Base-by-base conservation (phyloP, 768 basidiomycete genomes). In the Tylopilus felleus region DNA sequence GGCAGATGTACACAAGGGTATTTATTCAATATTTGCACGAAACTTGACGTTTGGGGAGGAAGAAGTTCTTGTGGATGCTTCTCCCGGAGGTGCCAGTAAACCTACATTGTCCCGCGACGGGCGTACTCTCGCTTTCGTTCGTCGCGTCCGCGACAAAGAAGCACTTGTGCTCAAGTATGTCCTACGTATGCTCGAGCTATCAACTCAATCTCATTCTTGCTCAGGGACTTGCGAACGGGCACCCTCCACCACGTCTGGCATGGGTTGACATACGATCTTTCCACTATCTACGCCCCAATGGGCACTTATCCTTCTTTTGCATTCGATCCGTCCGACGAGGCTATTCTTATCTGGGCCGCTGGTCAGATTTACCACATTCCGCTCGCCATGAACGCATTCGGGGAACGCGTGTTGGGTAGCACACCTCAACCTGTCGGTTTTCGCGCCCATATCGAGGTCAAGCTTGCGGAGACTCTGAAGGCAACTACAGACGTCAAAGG, bases 221-320 rank as follows among this genome's bases (percentile, higher is more conserved):
- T 25, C 53, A 89, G 87, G 64, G 88, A 89, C 62, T 71, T 90
- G 19, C 64, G 73, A 36, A 85, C 84, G 1, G 88, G 87, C 17
- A 84, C 84, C 3, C 71, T 86, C 36, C 80, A 78, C 59, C 69
- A 88, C 61, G 66, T 83, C 17, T 89, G 84, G 84, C 70, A 87
- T 51, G 87, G 85, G 0, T 73, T 90, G 29, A 84, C 78, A 2
- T 88, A 86, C 60, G 87, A 90, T 63, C 73, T 84, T n/a, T 75
- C 75, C 21, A 65, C 67, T 10, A 74, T 87, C 47, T 87, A 82
- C 9, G 84, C 86, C 14, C 87, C 88, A 0, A 88, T 88, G 85
- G 85, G 86, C 12, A 90, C 87, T 38, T 90, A 90, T 59, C 88
- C 87, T 0, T 83, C 85, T 1, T 90, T 86, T 62, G 77, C 86